A percentile compares a stretch with the other conserved stretches of the same genome.
Evolutionary conservation across 441 rosid genomes (phyloP).

Genomic region (Bocquillonia castaneifolia): DNA sequence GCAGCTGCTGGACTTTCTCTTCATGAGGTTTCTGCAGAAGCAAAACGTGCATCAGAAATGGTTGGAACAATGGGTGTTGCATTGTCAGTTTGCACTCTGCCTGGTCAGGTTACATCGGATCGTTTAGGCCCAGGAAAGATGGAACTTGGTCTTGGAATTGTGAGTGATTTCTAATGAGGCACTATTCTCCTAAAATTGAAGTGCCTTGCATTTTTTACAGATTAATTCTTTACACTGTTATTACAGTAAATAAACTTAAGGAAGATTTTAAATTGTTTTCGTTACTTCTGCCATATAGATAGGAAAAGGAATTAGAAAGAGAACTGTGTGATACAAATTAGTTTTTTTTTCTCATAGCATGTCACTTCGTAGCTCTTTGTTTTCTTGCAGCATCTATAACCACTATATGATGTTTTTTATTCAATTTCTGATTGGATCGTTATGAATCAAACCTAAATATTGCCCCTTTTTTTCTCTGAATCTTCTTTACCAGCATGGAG

Average conservation of each 20-base stretch:
- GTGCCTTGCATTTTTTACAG: background rate
- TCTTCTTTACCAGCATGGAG: slow-evolving; percentile 67
- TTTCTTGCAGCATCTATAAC: background rate
- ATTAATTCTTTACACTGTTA: background rate
- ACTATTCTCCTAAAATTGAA: slow-evolving; percentile 9
- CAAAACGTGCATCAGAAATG: slow-evolving; percentile 72
- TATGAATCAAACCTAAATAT: slow-evolving; percentile 16
- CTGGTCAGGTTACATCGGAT: slow-evolving; percentile 86
- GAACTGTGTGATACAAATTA: too few species aligned
- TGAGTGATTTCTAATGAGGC: slow-evolving; percentile 38
- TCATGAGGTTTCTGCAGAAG: slow-evolving; percentile 75
- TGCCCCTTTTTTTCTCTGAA: slow-evolving; percentile 19
- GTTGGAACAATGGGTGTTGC: slow-evolving; percentile 99
- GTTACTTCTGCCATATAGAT: background rate
- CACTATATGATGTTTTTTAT: background rate
- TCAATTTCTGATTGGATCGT: slow-evolving; percentile 16
- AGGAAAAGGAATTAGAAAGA: background rate
- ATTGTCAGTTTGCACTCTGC: slow-evolving; percentile 86
- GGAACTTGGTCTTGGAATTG: slow-evolving; percentile 99
- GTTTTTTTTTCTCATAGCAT: background rate
- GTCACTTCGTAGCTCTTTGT: background rate
- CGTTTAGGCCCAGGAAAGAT: slow-evolving; percentile 92
- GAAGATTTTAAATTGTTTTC: background rate
- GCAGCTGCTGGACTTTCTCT: slow-evolving; percentile 89
- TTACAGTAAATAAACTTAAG: background rate